These are phyloP conservation scores for Metschnikowia gruessii DNA, from an alignment of 805 yeast genomes.

Conservation along the genomic window DNA sequence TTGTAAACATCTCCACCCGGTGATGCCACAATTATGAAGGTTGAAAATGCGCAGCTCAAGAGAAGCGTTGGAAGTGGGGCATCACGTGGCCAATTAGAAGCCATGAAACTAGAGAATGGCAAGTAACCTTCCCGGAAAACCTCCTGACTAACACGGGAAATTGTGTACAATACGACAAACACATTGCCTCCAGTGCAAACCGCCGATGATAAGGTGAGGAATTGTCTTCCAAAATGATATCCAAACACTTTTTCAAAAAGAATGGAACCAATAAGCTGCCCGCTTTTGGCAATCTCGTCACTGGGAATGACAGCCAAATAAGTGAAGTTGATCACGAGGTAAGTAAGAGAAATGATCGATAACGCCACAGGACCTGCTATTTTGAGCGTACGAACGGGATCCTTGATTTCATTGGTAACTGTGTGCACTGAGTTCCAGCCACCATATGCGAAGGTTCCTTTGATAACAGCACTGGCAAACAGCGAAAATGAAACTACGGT, in stretches of 20 bases:
- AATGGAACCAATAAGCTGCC: conserved; percentile 57
- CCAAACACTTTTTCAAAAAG: conserved; percentile 59
- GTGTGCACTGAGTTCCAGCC: conserved; percentile 67
- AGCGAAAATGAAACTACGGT: conserved; percentile 40
- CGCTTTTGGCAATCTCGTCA: conserved; percentile 51
- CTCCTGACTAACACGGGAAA: conserved; percentile 63
- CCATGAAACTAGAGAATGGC: conserved; percentile 51
- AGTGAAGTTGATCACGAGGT: conserved; percentile 51
- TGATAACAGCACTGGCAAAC: conserved; percentile 53
- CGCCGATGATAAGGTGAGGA: conserved; percentile 56
- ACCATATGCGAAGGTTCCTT: conserved; percentile 55
- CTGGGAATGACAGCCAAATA: conserved; percentile 53
- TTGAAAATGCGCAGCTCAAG: conserved; percentile 42
- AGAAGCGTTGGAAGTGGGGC: conserved; percentile 54
- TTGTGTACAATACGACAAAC: conserved; percentile 56
- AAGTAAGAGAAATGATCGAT: conserved; percentile 46
- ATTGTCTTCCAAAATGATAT: conserved; percentile 46
- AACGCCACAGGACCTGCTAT: conserved; percentile 61
- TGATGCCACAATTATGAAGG: conserved; percentile 34
- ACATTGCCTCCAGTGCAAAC: conserved; percentile 62
- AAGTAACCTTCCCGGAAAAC: conserved; percentile 60
- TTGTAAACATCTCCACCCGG: conserved; percentile 52
- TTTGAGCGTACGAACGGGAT: conserved; percentile 55
- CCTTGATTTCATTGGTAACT: conserved; percentile 57
- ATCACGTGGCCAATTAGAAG: conserved; percentile 53